Conservation (phyloP, 1,284 basidiomycete species). For the Ceratobasidium sp. region DNA sequence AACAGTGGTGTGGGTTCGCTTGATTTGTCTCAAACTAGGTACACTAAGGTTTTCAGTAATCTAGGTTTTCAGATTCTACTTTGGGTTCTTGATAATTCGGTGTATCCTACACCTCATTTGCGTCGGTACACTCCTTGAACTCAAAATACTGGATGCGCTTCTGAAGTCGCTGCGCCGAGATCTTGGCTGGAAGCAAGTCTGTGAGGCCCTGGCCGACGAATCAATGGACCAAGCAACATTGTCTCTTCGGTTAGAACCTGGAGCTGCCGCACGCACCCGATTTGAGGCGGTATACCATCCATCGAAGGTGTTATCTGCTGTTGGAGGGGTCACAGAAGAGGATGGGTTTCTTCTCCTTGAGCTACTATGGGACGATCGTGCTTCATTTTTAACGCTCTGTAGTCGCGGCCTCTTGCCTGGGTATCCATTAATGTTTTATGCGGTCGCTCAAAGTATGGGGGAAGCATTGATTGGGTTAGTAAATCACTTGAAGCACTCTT, state of each 20-base stretch:
- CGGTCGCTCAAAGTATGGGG: too few relatives aligned
- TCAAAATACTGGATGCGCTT: neutral
- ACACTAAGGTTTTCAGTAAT: too few relatives aligned
- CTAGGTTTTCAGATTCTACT: slow-evolving; percentile 4
- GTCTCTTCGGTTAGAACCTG: neutral
- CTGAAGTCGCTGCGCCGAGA: neutral
- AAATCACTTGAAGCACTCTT: too few relatives aligned
- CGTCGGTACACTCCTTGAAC: neutral
- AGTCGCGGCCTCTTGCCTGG: neutral
- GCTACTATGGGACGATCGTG: slow-evolving; percentile 4
- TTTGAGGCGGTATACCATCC: neutral
- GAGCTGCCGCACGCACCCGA: neutral
- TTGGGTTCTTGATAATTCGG: slow-evolving; percentile 13
- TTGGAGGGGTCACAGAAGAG: neutral
- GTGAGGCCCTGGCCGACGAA: neutral
- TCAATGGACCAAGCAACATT: neutral
- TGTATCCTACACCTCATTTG: slow-evolving; percentile 9
- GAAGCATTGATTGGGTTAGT: too few relatives aligned
- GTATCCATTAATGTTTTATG: neutral
- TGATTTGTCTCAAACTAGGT: too few relatives aligned
- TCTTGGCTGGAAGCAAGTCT: neutral
- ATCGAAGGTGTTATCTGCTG: too few relatives aligned
- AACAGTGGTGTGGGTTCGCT: too few relatives aligned
- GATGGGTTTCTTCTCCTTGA: neutral
- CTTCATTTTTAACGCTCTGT: neutral